Evolutionary conservation across 2,329 filamentous ascomycete genomes (phyloP), one percentile per base, ranked within the genome.

Genomic region (Ophiocordyceps sinensis): DNA sequence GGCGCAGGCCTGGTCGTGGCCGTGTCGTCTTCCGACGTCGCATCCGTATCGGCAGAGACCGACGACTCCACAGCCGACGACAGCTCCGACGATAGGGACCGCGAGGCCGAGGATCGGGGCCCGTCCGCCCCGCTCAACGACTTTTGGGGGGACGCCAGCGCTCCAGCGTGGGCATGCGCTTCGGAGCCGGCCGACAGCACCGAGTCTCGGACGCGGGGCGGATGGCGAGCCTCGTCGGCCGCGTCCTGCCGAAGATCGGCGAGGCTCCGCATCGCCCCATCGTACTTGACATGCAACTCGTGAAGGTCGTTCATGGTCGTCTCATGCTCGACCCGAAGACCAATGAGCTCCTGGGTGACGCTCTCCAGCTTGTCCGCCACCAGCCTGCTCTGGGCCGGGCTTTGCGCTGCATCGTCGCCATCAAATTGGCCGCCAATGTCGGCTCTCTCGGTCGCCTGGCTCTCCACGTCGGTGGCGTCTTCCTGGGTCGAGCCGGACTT

Each of bases 281-380:
- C 85, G 51, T 98, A 98, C 60, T 94, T 96, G 50, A 78, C 71
- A 43, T 87, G 79, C 23, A 98, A 78, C 37, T 78, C 64, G 47
- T 93, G 84, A 51, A 81, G 89, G 44, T 96, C 86, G 47, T 73
- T 79, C 15, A 94, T 57, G 0, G 86, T 89, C 9, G 73, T 69
- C 58, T 96, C 89, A 52, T 98, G 91, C 60, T 95, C 87, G 34
- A 93, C 80, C 14, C 85, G 82, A 40, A 98, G 74, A 51, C 91
- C 85, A 43, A 94, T 75, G 2, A 98, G 78, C 62, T 98, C 91
- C 57, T 94, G 86, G 0, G 83, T 91, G 34, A 96, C 82, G 32
- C 72, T 81, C 53, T 96, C 89, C 13, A 96, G 75, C 64, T 96
- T 95, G 57, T 96, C 89, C 7, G 84, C 82, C 41, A 95, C 84